Evolutionary conservation across 2,329 filamentous ascomycete genomes (phyloP), one percentile per base, ranked within the genome.

Genomic region (Acrocalymma vagum): DNA sequence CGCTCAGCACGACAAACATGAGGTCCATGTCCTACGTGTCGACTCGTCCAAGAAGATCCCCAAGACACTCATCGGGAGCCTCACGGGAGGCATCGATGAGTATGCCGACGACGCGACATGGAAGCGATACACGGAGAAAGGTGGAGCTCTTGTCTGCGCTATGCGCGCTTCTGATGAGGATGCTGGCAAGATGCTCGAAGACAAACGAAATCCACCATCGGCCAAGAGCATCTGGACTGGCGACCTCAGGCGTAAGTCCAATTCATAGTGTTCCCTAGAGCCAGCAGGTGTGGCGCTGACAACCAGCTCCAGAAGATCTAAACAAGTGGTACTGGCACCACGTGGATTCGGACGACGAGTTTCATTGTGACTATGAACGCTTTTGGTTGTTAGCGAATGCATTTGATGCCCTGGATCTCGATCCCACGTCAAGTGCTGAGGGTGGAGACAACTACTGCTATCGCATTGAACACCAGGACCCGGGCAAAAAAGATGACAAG

Each of bases 41-140:
- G 24, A 44, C 50, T 27, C 45, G 55, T 15, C 46, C 49, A 13
- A 49, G 53, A 29, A 53, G 53, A 31, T 54, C 48, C 4, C 50
- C 38, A 10, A 48, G 45, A 25, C 25, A 13, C 9, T 47, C 47
- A 13, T 15, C 41, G 32, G 54, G 52, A 9, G 45, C 32, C 24
- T 51, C 45, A 20, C 39, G 15, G 27, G 27, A 9, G 21, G 31
- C 35, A 6, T 20, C n/a, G 40, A 50, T 13, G 53, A 54, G 17
- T 18, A 29, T 9, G 45, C 53, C 9, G 28, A 15, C n/a, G 29
- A 29, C n/a, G 38, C 14, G 2, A 48, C 46, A 25, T 56, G 47
- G 44, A 27, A 29, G 6, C 42, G 32, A 15, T 48, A 42, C 21
- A 37, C 41, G 4, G 13, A 28, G 5, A 53, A 51, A 29, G 55